Evolutionary conservation across 768 basidiomycete genomes (phyloP).

Genomic region (Rhizopogon vesiculosus): DNA sequence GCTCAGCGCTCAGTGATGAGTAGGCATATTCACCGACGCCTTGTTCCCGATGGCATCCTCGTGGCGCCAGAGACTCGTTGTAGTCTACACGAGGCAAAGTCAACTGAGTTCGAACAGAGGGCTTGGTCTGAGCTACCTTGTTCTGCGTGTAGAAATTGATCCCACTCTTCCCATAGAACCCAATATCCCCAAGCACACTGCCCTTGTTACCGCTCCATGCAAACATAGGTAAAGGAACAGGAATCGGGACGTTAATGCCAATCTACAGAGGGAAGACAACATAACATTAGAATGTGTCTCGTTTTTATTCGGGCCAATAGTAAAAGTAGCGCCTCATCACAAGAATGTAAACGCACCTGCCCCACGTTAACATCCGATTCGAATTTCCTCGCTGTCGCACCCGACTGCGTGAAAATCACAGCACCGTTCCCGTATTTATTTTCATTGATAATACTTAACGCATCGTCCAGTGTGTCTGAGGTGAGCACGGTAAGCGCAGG

Average conservation of each 20-base stretch:
- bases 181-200: constrained; percentile 80
- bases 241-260: constrained; percentile 90
- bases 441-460: constrained; percentile 81
- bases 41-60: constrained; percentile 77
- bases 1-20: not conserved
- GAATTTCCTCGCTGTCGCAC: constrained; percentile 91
- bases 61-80: constrained; percentile 87
- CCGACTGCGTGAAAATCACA: constrained; percentile 94
- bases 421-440: constrained; percentile 94
- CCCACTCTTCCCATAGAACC: constrained; percentile 90
- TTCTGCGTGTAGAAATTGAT: constrained; percentile 96
- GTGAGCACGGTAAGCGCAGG: constrained; percentile 78
- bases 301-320: not conserved
- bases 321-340: not conserved
- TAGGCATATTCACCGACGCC: constrained; percentile 87
- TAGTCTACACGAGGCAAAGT: constrained; percentile 51
- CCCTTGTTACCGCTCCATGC: constrained; percentile 95
- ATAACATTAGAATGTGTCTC: not conserved
- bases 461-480: constrained; percentile 85
- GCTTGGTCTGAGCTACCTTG: constrained; percentile 47
- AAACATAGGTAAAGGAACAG: constrained; percentile 93
- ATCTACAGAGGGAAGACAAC: constrained; percentile 29
- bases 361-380: constrained; percentile 86
- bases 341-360: constrained; percentile 31
- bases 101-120: not conserved